These are phyloP conservation scores for barley (Hordeum vulgare) DNA, from an alignment of 176 grass and related monocot species.

Conservation along the genomic window MorexV3_pseudomolecules_assembly NC_058521.1:41726868-41727367, in stretches of 20 bases:
- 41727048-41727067: neutral
- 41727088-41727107: slow-evolving; percentile 13
- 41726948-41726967: neutral
- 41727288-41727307: neutral
- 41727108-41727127: neutral
- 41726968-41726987: neutral
- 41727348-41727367: slow-evolving; percentile 57
- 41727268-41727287: neutral
- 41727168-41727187: neutral
- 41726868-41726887: neutral
- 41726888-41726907: neutral
- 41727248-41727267: neutral
- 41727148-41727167: neutral
- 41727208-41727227: neutral
- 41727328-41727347: slow-evolving; percentile 14
- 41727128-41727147: neutral
- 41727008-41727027: too few species aligned
- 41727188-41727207: neutral
- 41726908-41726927: neutral
- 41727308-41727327: neutral
- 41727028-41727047: neutral
- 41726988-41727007: neutral
- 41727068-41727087: neutral
- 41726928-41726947: neutral
- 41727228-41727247: neutral